Conservation (phyloP, 179 eudicot genomes). For the Silene coronaria region DNA sequence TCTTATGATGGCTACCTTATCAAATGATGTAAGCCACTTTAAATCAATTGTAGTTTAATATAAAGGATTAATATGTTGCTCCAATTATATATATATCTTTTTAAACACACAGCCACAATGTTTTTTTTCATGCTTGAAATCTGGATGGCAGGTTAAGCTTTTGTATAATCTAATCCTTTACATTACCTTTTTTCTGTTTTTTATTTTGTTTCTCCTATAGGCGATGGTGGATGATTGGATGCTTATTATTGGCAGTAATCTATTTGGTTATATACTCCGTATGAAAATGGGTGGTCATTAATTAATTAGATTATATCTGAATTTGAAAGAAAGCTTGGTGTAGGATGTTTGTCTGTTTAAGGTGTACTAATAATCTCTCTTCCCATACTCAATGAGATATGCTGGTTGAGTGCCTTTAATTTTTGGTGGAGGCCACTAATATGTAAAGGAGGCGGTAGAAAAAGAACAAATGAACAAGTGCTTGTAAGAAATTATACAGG, state of each 20-base stretch:
- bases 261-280: background rate
- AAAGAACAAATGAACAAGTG: too few species aligned
- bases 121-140: slow-evolving; percentile 5
- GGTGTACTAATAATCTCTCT: slow-evolving; percentile 3
- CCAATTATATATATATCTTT: background rate
- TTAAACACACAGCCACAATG: background rate
- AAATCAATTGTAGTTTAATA: slow-evolving; percentile 1
- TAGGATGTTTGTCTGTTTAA: slow-evolving; percentile 10
- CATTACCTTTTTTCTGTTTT: background rate
- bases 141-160: slow-evolving; percentile 15
- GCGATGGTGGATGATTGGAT: slow-evolving; percentile 7
- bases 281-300: slow-evolving; percentile 3
- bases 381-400: background rate
- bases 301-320: background rate
- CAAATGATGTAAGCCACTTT: slow-evolving; percentile 51
- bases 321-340: background rate
- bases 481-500: too few species aligned
- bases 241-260: background rate
- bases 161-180: background rate
- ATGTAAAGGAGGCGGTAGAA: too few species aligned
- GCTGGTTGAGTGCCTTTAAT: too few species aligned
- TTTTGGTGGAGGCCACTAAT: too few species aligned
- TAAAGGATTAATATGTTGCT: slow-evolving; percentile 7
- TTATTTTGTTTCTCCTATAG: background rate
- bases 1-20: slow-evolving; percentile 39